These are phyloP conservation scores for Apiotrichum siamense DNA, from an alignment of 1,284 basidiomycete species.

Conservation along the genomic window DNA sequence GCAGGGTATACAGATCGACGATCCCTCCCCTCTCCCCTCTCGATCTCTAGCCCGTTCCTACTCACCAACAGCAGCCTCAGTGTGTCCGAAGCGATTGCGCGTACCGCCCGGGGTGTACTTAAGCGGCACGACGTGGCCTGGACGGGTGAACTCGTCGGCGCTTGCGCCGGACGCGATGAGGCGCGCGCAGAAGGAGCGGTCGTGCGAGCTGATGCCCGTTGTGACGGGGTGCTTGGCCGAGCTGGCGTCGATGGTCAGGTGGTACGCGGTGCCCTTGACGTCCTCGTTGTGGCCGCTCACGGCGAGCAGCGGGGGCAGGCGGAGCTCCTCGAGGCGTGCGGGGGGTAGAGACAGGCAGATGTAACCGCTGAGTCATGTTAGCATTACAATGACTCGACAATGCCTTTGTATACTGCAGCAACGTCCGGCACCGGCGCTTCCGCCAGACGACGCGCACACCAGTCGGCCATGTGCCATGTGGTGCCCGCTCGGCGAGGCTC, in stretches of 20 bases:
- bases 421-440: no score
- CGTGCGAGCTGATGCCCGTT: conserved; percentile 95
- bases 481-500: no score
- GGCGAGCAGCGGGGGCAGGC: conserved; percentile 89
- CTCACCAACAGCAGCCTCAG: conserved; percentile 72
- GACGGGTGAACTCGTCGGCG: conserved; percentile 77
- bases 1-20: not conserved
- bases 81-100: conserved; percentile 80
- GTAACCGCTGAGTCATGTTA: conserved; percentile 63
- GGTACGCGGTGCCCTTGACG: conserved; percentile 88
- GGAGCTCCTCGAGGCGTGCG: conserved; percentile 68
- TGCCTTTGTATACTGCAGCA: no score
- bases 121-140: conserved; percentile 92
- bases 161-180: conserved; percentile 61
- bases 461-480: no score
- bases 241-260: conserved; percentile 90
- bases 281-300: conserved; percentile 67
- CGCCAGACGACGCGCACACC: no score
- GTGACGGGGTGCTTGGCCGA: conserved; percentile 49
- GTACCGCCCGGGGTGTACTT: conserved; percentile 82
- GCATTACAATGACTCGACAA: not conserved
- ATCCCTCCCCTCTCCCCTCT: no score
- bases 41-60: conserved; percentile 3
- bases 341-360: conserved; percentile 83
- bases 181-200: conserved; percentile 80